Conservation (phyloP, 2,329 filamentous ascomycete genomes). For the Tolypocladium inflatum region DNA sequence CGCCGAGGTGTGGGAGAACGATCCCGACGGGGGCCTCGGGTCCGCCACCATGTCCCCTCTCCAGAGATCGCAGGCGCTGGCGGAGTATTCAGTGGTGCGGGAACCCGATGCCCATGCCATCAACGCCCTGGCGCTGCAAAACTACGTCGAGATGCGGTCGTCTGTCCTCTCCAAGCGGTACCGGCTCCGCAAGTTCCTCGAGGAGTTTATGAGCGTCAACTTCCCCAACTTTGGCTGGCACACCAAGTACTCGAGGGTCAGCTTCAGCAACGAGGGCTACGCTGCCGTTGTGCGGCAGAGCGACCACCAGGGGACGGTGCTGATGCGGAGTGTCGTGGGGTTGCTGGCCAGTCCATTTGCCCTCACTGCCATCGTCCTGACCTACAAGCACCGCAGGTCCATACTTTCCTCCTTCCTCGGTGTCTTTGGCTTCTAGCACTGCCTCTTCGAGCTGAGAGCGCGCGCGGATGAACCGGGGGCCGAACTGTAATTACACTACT, state of each 20-base stretch:
- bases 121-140: conserved; percentile 82
- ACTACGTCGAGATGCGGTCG: conserved; percentile 89
- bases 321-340: conserved; percentile 36
- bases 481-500: neutral
- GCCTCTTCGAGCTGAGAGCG: neutral
- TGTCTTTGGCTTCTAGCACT: neutral
- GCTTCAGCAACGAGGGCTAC: conserved; percentile 89
- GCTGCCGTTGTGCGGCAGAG: conserved; percentile 67
- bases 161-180: conserved; percentile 74
- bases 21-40: conserved; percentile 22
- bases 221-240: conserved; percentile 75
- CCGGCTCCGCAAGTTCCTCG: conserved; percentile 71
- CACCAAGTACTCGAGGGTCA: conserved; percentile 87
- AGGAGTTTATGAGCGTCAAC: conserved; percentile 72
- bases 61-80: conserved; percentile 56
- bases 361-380: conserved; percentile 12
- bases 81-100: conserved; percentile 65
- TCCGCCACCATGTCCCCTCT: conserved; percentile 34
- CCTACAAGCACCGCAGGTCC: conserved; percentile 16
- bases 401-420: conserved; percentile 4
- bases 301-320: conserved; percentile 55
- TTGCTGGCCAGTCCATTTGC: conserved; percentile 22
- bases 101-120: conserved; percentile 77
- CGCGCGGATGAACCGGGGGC: neutral
- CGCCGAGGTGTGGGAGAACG: conserved; percentile 34